Percentiles rank a stretch among this genome's conserved stretches.
phyloP scores from a whole-genome alignment of 2,329 filamentous ascomycete genomes.

The Paraphaeosphaeria minitans region DNA sequence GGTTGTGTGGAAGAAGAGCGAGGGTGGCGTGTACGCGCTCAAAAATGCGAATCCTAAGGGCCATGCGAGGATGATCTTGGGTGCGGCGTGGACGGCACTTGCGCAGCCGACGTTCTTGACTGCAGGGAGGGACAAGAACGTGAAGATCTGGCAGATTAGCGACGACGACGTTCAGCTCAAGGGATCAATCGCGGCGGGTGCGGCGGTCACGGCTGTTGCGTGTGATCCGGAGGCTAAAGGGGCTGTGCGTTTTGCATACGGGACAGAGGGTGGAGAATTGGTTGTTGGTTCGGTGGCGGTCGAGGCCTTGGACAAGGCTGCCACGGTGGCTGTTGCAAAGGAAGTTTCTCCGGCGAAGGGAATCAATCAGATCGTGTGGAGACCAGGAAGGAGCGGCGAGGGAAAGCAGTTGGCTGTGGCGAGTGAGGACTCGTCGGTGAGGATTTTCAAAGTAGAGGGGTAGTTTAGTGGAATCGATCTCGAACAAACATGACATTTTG shows the following conservation, averaged over 20 bases:
- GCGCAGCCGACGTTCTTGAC: slow-evolving; percentile 71
- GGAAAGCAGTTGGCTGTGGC: slow-evolving; percentile 45
- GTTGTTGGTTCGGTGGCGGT: slow-evolving; percentile 17
- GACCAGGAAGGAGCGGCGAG: slow-evolving; percentile 21
- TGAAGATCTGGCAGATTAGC: slow-evolving; percentile 63
- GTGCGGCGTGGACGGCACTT: slow-evolving; percentile 73
- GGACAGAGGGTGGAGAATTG: slow-evolving; percentile 39
- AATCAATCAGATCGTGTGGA: slow-evolving; percentile 43
- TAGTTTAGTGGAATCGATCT: too few species aligned
- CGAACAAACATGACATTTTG: too few species aligned
- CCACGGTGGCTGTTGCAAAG: slow-evolving; percentile 17
- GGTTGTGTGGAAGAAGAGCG: slow-evolving; percentile 72
- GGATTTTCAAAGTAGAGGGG: slow-evolving; percentile 34
- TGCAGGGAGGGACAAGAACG: slow-evolving; percentile 84
- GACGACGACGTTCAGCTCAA: slow-evolving; percentile 29
- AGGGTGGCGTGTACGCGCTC: slow-evolving; percentile 58
- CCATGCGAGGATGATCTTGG: slow-evolving; percentile 90
- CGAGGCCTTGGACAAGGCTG: slow-evolving; percentile 22
- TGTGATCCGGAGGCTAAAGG: slow-evolving; percentile 17
- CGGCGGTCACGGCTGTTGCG: slow-evolving; percentile 39
- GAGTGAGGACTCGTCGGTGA: slow-evolving; percentile 50
- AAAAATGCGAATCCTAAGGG: slow-evolving; percentile 76
- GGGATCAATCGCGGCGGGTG: slow-evolving; percentile 27
- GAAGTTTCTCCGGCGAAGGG: slow-evolving; percentile 31
- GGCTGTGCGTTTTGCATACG: slow-evolving; percentile 35